Evolutionary conservation across 129 eudicot species (phyloP).

Genomic region (Chrysanthemum makinoi): DNA sequence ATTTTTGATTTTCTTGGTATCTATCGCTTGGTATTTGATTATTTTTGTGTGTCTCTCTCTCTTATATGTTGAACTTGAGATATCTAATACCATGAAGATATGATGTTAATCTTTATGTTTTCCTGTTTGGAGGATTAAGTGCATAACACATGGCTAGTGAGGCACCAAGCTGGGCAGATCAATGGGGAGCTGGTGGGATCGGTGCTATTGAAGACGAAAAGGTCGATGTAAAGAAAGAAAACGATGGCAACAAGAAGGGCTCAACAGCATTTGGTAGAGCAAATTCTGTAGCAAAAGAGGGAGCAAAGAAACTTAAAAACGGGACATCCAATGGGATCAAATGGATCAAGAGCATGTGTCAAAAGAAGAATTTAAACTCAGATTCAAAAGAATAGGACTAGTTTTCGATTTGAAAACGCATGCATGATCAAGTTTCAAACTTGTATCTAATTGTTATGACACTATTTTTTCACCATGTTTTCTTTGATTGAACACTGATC

Average conservation of each 20-base stretch:
- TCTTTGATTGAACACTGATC: neutral
- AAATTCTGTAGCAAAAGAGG: slow-evolving; percentile 42
- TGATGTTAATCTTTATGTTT: neutral
- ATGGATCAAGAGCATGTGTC: slow-evolving; percentile 72
- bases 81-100: neutral
- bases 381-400: slow-evolving; percentile 24
- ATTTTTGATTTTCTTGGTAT: neutral
- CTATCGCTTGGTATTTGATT: neutral
- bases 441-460: slow-evolving; percentile 8
- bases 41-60: neutral
- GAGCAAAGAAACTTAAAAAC: slow-evolving; percentile 65
- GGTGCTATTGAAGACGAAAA: slow-evolving; percentile 66
- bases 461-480: neutral
- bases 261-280: slow-evolving; percentile 53
- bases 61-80: no score
- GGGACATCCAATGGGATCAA: slow-evolving; percentile 64
- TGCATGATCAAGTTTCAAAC: slow-evolving; percentile 21
- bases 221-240: slow-evolving; percentile 39
- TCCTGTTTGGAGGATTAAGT: neutral
- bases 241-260: slow-evolving; percentile 45
- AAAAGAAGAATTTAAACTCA: slow-evolving; percentile 47
- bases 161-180: slow-evolving; percentile 98
- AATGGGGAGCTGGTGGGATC: slow-evolving; percentile 98
- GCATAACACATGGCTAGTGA: slow-evolving; percentile 40
- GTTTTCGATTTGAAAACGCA: slow-evolving; percentile 16